These are phyloP conservation scores for Nothophaeocryptopus gaeumannii DNA, from an alignment of 2,329 filamentous ascomycete genomes.

Conservation along the genomic window DNA sequence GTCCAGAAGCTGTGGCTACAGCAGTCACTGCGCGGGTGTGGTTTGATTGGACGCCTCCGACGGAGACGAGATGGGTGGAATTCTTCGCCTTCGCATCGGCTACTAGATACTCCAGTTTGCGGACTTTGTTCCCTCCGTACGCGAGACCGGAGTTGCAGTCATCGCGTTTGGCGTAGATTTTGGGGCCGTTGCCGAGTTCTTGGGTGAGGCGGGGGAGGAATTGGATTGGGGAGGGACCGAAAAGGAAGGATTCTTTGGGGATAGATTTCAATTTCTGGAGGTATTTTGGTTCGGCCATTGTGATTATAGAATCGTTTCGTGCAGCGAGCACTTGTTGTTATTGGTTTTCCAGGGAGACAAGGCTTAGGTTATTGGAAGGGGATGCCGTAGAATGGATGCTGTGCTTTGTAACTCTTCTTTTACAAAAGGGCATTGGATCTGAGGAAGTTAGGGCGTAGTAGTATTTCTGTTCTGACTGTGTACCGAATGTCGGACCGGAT, in stretches of 20 bases:
- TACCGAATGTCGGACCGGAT: not conserved
- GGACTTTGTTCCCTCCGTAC: conserved; percentile 40
- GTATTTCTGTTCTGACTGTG: not conserved
- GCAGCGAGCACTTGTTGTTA: not conserved
- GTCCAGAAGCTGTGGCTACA: conserved; percentile 33
- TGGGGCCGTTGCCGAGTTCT: conserved; percentile 54
- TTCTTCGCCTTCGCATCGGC: conserved; percentile 32
- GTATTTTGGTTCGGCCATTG: conserved; percentile 19
- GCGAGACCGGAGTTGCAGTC: conserved; percentile 51
- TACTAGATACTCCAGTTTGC: conserved; percentile 41
- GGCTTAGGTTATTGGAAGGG: not conserved
- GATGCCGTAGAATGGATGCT: not conserved
- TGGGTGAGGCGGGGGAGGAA: conserved; percentile 62
- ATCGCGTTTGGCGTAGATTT: conserved; percentile 69
- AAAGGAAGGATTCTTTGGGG: conserved; percentile 60
- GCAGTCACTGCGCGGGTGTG: conserved; percentile 39
- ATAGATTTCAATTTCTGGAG: conserved; percentile 42
- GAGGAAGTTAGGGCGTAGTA: too few species aligned
- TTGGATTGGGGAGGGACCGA: conserved; percentile 68
- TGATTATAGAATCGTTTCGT: not conserved
- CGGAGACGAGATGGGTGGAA: conserved; percentile 35
- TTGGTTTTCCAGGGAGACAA: not conserved
- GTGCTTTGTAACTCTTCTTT: not conserved
- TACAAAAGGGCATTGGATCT: not conserved
- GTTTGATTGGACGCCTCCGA: conserved; percentile 39